These are phyloP conservation scores for Musa itinerans DNA, from an alignment of 176 grass and related monocot genomes.

Conservation along the genomic window DNA sequence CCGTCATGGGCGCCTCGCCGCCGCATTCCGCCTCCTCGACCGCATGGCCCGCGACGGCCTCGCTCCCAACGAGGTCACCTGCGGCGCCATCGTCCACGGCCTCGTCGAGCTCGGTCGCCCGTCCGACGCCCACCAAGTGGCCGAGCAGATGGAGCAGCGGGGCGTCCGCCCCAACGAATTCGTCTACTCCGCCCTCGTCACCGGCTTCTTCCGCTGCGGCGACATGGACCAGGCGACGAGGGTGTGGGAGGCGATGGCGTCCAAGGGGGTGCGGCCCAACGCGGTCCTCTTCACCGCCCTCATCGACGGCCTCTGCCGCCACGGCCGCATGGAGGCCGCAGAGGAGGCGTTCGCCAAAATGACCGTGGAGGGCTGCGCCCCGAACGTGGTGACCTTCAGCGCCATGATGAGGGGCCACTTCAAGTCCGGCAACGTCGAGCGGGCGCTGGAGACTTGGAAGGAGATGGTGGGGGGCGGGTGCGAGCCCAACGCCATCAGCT, in stretches of 20 bases:
- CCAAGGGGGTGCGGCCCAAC: slow-evolving; percentile 34
- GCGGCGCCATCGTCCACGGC: slow-evolving; percentile 63
- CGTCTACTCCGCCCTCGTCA: slow-evolving; percentile 62
- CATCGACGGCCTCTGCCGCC: slow-evolving; percentile 54
- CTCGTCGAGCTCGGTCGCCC: slow-evolving; percentile 52
- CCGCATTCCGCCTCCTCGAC: slow-evolving; percentile 34
- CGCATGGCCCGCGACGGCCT: slow-evolving; percentile 53
- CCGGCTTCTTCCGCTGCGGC: slow-evolving; percentile 53
- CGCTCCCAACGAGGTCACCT: slow-evolving; percentile 43
- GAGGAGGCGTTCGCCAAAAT: slow-evolving; percentile 55
- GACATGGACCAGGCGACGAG: slow-evolving; percentile 38
- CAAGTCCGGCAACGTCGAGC: slow-evolving; percentile 33
- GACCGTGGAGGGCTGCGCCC: slow-evolving; percentile 38
- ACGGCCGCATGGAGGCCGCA: slow-evolving; percentile 47
- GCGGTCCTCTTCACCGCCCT: slow-evolving; percentile 65
- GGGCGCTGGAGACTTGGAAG: slow-evolving; percentile 57
- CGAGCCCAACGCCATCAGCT: slow-evolving; percentile 48
- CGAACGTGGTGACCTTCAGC: slow-evolving; percentile 77
- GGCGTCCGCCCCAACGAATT: slow-evolving; percentile 54
- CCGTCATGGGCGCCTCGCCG: slow-evolving; percentile 29
- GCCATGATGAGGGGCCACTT: slow-evolving; percentile 69
- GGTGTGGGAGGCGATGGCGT: slow-evolving; percentile 57
- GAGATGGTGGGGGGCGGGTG: slow-evolving; percentile 46
- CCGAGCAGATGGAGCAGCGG: slow-evolving; percentile 47
- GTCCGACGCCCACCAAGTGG: slow-evolving; percentile 54